phyloP scores from a whole-genome alignment of 352 stramenopile genomes.

The Halophytophthora polymorphica region DNA sequence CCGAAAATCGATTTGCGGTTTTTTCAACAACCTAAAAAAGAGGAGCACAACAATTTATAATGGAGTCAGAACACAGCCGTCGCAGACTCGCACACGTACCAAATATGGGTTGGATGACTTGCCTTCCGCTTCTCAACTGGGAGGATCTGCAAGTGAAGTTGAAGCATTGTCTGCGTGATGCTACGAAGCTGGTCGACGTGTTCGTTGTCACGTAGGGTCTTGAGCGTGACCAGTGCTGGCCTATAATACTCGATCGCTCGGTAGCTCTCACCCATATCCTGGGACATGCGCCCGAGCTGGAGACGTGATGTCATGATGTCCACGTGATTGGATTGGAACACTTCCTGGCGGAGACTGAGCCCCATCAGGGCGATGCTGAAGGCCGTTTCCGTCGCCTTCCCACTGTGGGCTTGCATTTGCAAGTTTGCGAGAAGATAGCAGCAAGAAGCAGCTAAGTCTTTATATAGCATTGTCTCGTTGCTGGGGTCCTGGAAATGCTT shows the following conservation, averaged over 20 bases:
- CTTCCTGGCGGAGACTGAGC: slow-evolving; percentile 33
- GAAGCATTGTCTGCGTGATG: slow-evolving; percentile 39
- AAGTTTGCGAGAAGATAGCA: slow-evolving; percentile 37
- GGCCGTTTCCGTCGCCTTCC: slow-evolving; percentile 30
- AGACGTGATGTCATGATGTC: slow-evolving; percentile 41
- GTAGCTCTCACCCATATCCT: slow-evolving; percentile 42
- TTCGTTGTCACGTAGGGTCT: slow-evolving; percentile 21
- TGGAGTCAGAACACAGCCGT: background rate
- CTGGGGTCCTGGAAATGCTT: slow-evolving; percentile 27
- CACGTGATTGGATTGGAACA: slow-evolving; percentile 17
- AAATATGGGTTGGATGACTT: slow-evolving; percentile 3
- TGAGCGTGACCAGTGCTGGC: slow-evolving; percentile 29
- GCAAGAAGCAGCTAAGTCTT: slow-evolving; percentile 29
- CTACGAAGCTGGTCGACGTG: slow-evolving; percentile 27
- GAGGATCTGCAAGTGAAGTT: slow-evolving; percentile 35
- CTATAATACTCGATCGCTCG: slow-evolving; percentile 57
- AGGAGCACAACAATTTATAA: slow-evolving; percentile 1
- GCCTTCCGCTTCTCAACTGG: slow-evolving; percentile 33
- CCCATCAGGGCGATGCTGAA: slow-evolving; percentile 40
- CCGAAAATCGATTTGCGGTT: slow-evolving; percentile 28
- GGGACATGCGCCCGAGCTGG: slow-evolving; percentile 41
- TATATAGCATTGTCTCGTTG: slow-evolving; percentile 18
- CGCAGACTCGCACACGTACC: background rate
- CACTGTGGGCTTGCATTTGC: slow-evolving; percentile 12
- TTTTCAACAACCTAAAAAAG: slow-evolving; percentile 39